phyloP scores from a whole-genome alignment of 2,329 filamentous ascomycete species.

The Trichoderma sp. region DNA sequence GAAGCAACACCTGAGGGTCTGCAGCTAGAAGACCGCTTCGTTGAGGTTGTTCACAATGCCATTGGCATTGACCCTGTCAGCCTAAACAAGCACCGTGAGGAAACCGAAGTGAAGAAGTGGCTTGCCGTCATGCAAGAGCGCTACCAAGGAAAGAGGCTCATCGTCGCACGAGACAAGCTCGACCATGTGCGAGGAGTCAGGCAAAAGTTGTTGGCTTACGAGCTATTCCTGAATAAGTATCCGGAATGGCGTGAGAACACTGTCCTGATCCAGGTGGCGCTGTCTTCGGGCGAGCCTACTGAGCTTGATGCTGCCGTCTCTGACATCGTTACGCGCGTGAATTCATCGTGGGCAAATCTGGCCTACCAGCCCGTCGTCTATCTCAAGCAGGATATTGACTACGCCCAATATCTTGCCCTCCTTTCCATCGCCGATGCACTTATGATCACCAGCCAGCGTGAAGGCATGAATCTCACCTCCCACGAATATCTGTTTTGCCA shows the following conservation, averaged over 20 bases:
- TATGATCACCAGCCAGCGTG: constrained; percentile 92
- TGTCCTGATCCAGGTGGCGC: constrained; percentile 90
- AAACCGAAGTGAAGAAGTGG: constrained; percentile 75
- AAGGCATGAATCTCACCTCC: constrained; percentile 95
- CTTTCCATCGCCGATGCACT: constrained; percentile 86
- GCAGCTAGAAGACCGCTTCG: constrained; percentile 88
- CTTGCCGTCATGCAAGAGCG: constrained; percentile 76
- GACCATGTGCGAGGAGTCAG: constrained; percentile 90
- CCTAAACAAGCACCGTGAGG: constrained; percentile 69
- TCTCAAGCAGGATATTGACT: constrained; percentile 91
- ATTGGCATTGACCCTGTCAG: constrained; percentile 89
- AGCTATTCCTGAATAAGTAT: constrained; percentile 91
- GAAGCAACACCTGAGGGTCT: constrained; percentile 87
- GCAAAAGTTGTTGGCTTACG: constrained; percentile 89
- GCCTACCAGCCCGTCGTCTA: constrained; percentile 93
- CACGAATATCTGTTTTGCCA: constrained; percentile 95
- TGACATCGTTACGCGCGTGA: constrained; percentile 92
- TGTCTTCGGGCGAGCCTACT: constrained; percentile 83
- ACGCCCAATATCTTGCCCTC: constrained; percentile 88
- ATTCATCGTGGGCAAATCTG: constrained; percentile 85
- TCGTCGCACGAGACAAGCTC: constrained; percentile 91
- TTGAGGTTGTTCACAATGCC: constrained; percentile 80
- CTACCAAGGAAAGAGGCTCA: constrained; percentile 85
- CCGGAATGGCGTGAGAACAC: constrained; percentile 86
- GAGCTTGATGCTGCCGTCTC: constrained; percentile 87